These are phyloP conservation scores for Vairimorpha necatrix DNA, from an alignment of 371 early-diverging fungal genomes.

Conservation along the genomic window DNA sequence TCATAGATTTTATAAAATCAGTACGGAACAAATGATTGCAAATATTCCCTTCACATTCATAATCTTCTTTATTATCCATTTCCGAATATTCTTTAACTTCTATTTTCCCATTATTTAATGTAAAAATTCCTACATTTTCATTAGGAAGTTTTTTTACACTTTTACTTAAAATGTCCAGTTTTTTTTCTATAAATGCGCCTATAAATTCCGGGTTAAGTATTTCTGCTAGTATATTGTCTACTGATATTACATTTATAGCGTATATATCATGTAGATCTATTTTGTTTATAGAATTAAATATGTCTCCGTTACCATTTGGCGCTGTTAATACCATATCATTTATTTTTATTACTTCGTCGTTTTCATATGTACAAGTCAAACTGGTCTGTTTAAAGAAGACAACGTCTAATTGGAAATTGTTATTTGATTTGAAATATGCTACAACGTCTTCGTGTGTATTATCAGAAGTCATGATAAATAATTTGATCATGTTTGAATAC, in stretches of 20 bases:
- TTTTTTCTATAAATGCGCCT: conserved; percentile 41
- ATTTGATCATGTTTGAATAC: conserved; percentile 27
- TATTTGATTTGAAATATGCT: conserved; percentile 46
- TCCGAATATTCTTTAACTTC: conserved; percentile 51
- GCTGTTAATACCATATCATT: conserved; percentile 25
- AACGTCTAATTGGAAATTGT: conserved; percentile 42
- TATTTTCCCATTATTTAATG: conserved; percentile 36
- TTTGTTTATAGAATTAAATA: conserved; percentile 56
- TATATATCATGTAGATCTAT: conserved; percentile 21
- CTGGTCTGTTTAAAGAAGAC: conserved; percentile 59
- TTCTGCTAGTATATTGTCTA: conserved; percentile 63
- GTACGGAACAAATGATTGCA: conserved; percentile 59
- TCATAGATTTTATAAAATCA: conserved; percentile 49
- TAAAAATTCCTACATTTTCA: conserved; percentile 60
- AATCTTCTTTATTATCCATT: not conserved
- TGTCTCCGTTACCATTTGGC: conserved; percentile 63
- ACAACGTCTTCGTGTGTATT: conserved; percentile 55
- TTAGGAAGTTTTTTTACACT: conserved; percentile 38
- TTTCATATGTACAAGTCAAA: conserved; percentile 36
- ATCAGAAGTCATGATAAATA: conserved; percentile 60
- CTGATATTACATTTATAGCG: conserved; percentile 58
- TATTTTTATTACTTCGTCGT: conserved; percentile 10
- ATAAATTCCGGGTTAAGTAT: conserved; percentile 59
- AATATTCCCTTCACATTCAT: conserved; percentile 53
- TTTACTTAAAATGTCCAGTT: conserved; percentile 55